phyloP scores from a whole-genome alignment of 805 yeast species.

The Ogataea neopini region DNA sequence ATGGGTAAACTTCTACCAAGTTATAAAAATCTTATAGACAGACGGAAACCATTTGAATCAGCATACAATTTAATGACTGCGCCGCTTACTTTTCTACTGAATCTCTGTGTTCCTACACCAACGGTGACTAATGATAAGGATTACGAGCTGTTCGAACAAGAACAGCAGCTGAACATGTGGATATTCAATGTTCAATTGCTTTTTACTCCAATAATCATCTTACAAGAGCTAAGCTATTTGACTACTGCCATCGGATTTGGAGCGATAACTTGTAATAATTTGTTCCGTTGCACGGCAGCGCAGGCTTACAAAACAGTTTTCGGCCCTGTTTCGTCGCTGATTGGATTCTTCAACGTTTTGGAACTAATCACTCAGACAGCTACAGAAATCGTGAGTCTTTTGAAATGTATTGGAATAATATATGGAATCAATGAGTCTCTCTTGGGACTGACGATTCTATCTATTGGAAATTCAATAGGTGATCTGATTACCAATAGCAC shows the following conservation, averaged over 20 bases:
- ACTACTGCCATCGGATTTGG: constrained; percentile 2
- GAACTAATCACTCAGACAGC: constrained; percentile 34
- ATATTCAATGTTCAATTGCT: constrained; percentile 35
- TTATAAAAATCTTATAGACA: constrained; percentile 9
- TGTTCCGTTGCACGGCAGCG: not conserved
- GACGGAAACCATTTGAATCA: constrained; percentile 24
- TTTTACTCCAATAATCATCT: constrained; percentile 20
- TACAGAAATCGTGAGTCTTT: constrained; percentile 28
- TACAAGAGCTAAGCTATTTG: not conserved
- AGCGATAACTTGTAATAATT: constrained; percentile 3
- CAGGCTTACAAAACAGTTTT: constrained; percentile 19
- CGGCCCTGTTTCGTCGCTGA: constrained; percentile 24
- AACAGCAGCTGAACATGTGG: constrained; percentile 20
- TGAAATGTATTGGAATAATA: constrained; percentile 48
- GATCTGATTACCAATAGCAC: constrained; percentile 54
- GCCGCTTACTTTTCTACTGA: constrained; percentile 30
- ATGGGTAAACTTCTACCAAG: constrained; percentile 19
- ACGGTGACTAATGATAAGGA: constrained; percentile 7
- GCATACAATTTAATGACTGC: constrained; percentile 24
- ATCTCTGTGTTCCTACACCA: constrained; percentile 32
- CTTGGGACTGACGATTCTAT: constrained; percentile 49
- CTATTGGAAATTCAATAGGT: constrained; percentile 53
- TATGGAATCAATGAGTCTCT: constrained; percentile 47
- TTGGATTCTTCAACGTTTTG: constrained; percentile 34
- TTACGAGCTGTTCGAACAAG: constrained; percentile 16